Evolutionary conservation across 768 basidiomycete species (phyloP), one percentile per base, ranked within the genome.

Genomic region (Trametes cingulata): DNA sequence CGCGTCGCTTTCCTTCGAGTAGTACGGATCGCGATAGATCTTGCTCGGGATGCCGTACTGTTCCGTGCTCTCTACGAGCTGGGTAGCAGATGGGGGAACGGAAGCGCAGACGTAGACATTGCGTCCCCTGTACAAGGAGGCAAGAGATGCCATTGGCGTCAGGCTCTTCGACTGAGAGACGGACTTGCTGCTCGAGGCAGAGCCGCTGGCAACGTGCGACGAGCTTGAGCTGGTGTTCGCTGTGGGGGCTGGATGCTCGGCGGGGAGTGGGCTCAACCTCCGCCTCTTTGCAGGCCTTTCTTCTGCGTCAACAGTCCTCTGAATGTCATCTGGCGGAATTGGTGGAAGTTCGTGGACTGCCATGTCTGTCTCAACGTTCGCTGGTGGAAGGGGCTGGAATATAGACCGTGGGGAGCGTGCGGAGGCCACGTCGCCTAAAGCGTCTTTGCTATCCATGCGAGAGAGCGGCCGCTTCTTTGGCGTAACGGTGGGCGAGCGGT

Each of bases 21-120:
- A 99, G 72, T 82, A 88, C 0, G 95, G 91, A n/a, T 82, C 76
- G 45, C 80, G 84, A 72, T 97, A 95, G 22, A 90, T 71, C 64
- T 83, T 85, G 46, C 69, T 74, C 4, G 85, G 81, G 7, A 91
- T 70, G 20, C 78, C 79, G 63, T 82, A 73, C 0, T 70, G 67
- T 33, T 80, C 77, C 14, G 86, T 56, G 46, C 76, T 80, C 7
- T 70, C 69, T 6, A 80, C 56, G 0, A 90, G 73, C 13, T 82
- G 75, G 3, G 78, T 74, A 6, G 75, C 47, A 6, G 82, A 73
- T 2, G 90, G 90, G 0, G 88, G 84, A 10, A 69, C 55, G n/a
- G 61, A 57, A 0, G 71, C 71, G 60, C 88, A 91, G 35, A 73
- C 67, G 67, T 83, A 85, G 33, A 71, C 66, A 20, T 69, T 68